Evolutionary conservation across 345 rosid species (phyloP).

Genomic region (Anacardium occidentale): DNA sequence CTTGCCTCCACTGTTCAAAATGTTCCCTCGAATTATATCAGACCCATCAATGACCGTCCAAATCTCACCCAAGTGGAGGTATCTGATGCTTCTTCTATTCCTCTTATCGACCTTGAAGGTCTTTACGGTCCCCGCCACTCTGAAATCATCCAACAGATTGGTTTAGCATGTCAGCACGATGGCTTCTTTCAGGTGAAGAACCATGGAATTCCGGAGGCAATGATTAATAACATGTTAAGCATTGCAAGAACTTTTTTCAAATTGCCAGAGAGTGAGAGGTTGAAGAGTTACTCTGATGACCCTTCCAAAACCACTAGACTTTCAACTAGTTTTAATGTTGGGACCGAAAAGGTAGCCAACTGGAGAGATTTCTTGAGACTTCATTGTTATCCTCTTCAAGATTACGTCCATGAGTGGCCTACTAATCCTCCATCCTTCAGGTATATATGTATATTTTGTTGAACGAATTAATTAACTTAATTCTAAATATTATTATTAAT

Average conservation of each 20-base stretch:
- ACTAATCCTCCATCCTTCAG: slow-evolving; percentile 62
- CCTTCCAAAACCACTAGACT: no score
- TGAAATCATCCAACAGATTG: slow-evolving; percentile 39
- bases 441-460: slow-evolving; percentile 23
- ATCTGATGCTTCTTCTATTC: slow-evolving; percentile 44
- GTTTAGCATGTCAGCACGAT: slow-evolving; percentile 46
- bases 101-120: slow-evolving; percentile 56
- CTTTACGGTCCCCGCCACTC: slow-evolving; percentile 46
- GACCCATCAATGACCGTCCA: slow-evolving; percentile 67
- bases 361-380: no score
- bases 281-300: slow-evolving; percentile 64
- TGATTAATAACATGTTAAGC: slow-evolving; percentile 32
- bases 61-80: slow-evolving; percentile 39
- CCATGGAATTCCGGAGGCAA: slow-evolving; percentile 51
- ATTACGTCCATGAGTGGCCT: slow-evolving; percentile 72
- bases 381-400: slow-evolving; percentile 71
- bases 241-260: slow-evolving; percentile 59
- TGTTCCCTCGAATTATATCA: slow-evolving; percentile 54
- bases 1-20: slow-evolving; percentile 37
- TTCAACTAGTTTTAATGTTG: slow-evolving; percentile 79
- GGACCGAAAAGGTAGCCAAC: slow-evolving; percentile 54
- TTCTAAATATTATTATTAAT: not conserved
- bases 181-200: slow-evolving; percentile 83
- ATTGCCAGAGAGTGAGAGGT: slow-evolving; percentile 61
- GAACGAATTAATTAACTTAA: no score